Evolutionary conservation across 2,329 filamentous ascomycete species (phyloP), one percentile per base, ranked within the genome.

Genomic region (Aspergillus sp.): DNA sequence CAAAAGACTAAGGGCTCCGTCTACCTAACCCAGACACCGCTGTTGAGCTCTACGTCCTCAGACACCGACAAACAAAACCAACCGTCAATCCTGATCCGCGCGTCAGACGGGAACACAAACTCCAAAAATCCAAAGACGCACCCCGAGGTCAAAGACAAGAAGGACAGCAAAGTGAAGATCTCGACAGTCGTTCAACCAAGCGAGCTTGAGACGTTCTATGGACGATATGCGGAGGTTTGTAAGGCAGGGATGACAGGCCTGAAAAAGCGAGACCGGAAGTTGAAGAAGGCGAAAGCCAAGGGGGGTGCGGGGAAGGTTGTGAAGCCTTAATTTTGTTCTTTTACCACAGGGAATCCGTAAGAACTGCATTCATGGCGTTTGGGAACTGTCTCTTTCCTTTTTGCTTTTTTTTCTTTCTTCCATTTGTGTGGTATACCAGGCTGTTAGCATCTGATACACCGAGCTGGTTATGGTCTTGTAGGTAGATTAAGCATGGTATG

Each of bases 201-300:
- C 57, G 85, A 89, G 5, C 74, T 98, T 11, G 92, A 96, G 54
- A 79, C 74, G 0, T 99, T 99, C 71, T 99, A 92, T 73, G 78
- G 81, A 31, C 83, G 85, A 52, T 99, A 98, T 78, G 93, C 92
- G 21, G 95, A 98, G 65, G 83, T 92, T 3, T 97, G 93, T 77
- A 97, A 96, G 79, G 80, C 83, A 0, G 91, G 92, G 6, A 97
- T 98, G 92, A 82, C 84, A 49, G 87, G 88, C 7, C 73, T 99
- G 77, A 98, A 96, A 85, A 96, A 96, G 72, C 84, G 95, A 66
- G 93, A 98, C 77, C 85, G 92, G 70, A 90, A 89, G 78, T 85
- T 84, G 79, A 90, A 90, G 72, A 87, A 89, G 66, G 90, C 89
- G 73, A 91, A 89, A 62, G 90, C 64, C 35, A 71, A 73, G 64